phyloP scores from a whole-genome alignment of 495 filamentous ascomycete genomes.

The Xylaria sp. region DNA sequence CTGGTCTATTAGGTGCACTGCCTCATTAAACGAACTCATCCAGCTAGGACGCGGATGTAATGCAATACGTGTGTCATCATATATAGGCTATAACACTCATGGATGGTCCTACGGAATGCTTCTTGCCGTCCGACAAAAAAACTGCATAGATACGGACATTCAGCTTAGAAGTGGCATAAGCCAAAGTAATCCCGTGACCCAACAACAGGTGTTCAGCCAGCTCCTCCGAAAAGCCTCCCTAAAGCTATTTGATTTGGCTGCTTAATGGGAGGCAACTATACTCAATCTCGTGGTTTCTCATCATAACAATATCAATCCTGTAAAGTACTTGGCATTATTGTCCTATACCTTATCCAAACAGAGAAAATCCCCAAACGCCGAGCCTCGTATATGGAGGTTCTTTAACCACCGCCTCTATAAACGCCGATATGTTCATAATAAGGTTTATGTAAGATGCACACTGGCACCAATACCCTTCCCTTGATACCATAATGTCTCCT shows the following conservation, averaged over 20 bases:
- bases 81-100: neutral
- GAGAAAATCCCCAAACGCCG: slow-evolving; percentile 5
- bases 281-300: neutral
- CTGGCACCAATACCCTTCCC: slow-evolving; percentile 78
- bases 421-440: slow-evolving; percentile 9
- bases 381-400: neutral
- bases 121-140: neutral
- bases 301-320: neutral
- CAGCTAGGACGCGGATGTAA: slow-evolving; percentile 15
- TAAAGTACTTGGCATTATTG: slow-evolving; percentile 7
- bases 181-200: slow-evolving; percentile 5
- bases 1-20: slow-evolving; percentile 1
- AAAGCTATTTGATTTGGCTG: neutral
- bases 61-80: neutral
- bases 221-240: neutral
- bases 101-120: neutral
- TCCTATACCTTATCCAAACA: neutral
- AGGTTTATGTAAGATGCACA: slow-evolving; percentile 51
- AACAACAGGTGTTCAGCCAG: neutral
- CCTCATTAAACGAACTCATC: neutral
- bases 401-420: slow-evolving; percentile 8
- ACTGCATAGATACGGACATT: neutral
- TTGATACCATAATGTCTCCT: slow-evolving; percentile 69
- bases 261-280: neutral
- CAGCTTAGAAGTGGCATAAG: slow-evolving; percentile 3